Base-by-base conservation (phyloP, 176 grass and related monocot genomes). In the Hsuehochloa calcarea region DNA sequence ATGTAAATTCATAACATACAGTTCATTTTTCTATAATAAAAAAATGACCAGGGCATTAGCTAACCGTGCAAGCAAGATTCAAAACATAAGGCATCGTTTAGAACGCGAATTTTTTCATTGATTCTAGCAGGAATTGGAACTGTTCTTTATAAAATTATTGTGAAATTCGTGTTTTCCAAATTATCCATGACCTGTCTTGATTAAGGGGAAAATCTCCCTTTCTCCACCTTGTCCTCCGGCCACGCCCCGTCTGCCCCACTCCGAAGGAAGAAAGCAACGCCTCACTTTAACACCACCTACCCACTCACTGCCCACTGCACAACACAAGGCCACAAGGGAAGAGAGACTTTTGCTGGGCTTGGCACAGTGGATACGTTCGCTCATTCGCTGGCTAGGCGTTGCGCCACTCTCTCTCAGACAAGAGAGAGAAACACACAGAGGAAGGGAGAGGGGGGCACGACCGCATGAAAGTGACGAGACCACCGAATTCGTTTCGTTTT, bases 211-310 rank as follows among this genome's bases (percentile, higher is more conserved):
- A 5, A 27, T 4, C 16, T 22, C 51, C 2, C 35, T 25, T 58
- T 23, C 20, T 37, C 16, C 27, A 2, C 50, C 51, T 20, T 19
- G 50, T 19, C 1, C 17, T 20, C 51, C 51, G 17, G 17, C 51
- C 16, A 19, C 6, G 17, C 51, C 17, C 50, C 0, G 51, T 46
- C 3, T 13, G 20, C 5, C 46, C 47, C 14, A 27, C 47, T 8
- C 79, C 79, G 65, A 38, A 56, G 17, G 37, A 41, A 12, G 80
- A 84, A 83, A 88, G 86, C 54, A 71, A 35, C 80, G 17, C 23
- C 71, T 54, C 61, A 51, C 54, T 80, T 74, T 55, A 70, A 29
- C 71, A 76, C 39, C 37, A 56, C 46, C 62, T 38, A 75, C 78
- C 61, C 52, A 72, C 38, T 3, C 75, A 43, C 55, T 54, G 1